Base-by-base conservation (phyloP, 116 monocot species). In the Posidonia oceanica region DNA sequence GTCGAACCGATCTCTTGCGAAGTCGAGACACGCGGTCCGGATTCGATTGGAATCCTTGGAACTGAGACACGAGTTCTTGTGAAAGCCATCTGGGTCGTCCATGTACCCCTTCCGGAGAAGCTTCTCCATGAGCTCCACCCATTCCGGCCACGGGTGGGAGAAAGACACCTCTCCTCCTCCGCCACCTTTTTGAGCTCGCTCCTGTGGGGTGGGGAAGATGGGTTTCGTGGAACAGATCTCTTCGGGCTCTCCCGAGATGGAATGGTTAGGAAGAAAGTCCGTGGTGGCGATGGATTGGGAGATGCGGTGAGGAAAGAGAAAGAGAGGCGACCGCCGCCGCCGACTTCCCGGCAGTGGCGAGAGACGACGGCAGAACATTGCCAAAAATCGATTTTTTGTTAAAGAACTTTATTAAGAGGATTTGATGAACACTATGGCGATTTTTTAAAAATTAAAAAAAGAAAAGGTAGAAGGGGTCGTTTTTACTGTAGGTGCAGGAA, bases 1-100 rank as follows among this genome's bases (percentile, higher is more conserved):
- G 20, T 76, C 79, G 58, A 66, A 38, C 0, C 74, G 83, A 22
- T 90, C 84, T 39, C 94, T 69, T 7, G 82, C 83, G 71, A 87
- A 94, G 44, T 75, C 74, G 73, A 94, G 90, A 74, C 88, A 87
- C 5, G 90, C 85, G 16, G 82, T 86, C n/a, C 90, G 81, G 67
- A 94, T 73, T 38, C 37, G 76, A 48, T 90, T 94, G 54, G 78
- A 54, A 59, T 82, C 80, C 76, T 85, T 85, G 42, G 77, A 67
- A n/a, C 52, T 36, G 4, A 65, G 11, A 12, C 51, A 48, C 36
- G 72, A 41, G 20, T 29, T 36, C 10, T 62, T 39, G 23, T 52
- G 54, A 39, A 83, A 63, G 16, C 75, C 79, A 17, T 40, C 23
- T 38, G 60, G 75, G n/a, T 83, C 76, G 42, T 87, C 79, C 55